Percentiles rank a stretch among this genome's conserved stretches.
phyloP scores from a whole-genome alignment of 305 asterid genomes.

The Plantago lanceolata region DNA sequence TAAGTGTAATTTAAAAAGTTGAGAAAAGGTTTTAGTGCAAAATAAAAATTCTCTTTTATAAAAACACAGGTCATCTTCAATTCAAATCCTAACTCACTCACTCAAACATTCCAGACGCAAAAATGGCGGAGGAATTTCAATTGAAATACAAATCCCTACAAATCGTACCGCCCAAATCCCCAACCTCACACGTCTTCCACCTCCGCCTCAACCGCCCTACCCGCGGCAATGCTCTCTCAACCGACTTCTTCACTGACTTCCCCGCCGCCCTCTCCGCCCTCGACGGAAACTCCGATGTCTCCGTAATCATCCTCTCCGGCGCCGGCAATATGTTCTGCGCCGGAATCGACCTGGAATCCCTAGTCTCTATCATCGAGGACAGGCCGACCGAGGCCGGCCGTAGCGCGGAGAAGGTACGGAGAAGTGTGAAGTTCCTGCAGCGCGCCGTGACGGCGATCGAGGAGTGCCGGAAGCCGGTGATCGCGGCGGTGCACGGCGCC shows the following conservation, averaged over 20 bases:
- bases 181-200: slow-evolving; percentile 42
- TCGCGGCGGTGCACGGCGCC: slow-evolving; percentile 73
- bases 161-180: slow-evolving; percentile 36
- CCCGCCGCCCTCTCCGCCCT: slow-evolving; percentile 64
- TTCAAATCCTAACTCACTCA: too few relatives aligned
- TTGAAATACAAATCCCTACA: slow-evolving; percentile 43
- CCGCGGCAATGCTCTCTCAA: slow-evolving; percentile 63
- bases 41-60: too few relatives aligned
- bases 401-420: slow-evolving; percentile 53
- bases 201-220: slow-evolving; percentile 53
- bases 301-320: slow-evolving; percentile 60
- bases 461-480: slow-evolving; percentile 83
- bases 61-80: too few relatives aligned
- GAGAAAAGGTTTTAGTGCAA: too few relatives aligned
- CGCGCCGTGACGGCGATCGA: slow-evolving; percentile 66
- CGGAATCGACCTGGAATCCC: slow-evolving; percentile 63
- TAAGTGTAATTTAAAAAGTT: too few relatives aligned
- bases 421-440: slow-evolving; percentile 55
- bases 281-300: slow-evolving; percentile 58
- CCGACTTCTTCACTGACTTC: slow-evolving; percentile 70
- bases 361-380: slow-evolving; percentile 22
- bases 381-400: slow-evolving; percentile 46
- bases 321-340: slow-evolving; percentile 78
- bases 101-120: too few relatives aligned
- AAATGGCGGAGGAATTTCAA: neutral